Evolutionary conservation across 2,329 filamentous ascomycete genomes (phyloP), one percentile per base, ranked within the genome.

Genomic region (Scedosporium minutisporum): DNA sequence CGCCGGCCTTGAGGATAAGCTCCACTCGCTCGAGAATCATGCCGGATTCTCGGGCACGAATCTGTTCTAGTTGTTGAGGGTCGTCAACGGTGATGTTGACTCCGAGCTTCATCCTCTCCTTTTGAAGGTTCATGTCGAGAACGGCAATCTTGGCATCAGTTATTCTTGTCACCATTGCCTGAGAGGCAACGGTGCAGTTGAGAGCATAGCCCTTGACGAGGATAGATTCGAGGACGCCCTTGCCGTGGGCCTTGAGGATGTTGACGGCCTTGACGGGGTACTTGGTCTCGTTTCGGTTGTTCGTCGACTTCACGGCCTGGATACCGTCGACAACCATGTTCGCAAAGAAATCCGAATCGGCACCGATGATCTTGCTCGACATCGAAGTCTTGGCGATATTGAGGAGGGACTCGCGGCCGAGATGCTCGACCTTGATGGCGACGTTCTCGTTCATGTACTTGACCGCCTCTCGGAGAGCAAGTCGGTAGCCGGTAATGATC

Each of bases 391-490:
- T 97, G 66, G 95, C 95, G 73, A 99, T 97, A 78, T 86, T 97
- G 72, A 97, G 76, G 68, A 99, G 84, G 64, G 91, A 95, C 66
- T 97, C 95, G 65, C 90, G 87, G 64, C 92, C 93, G 62, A 99
- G 84, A 65, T 88, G 86, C 72, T 97, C 93, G 63, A 97, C 93
- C 79, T 96, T 96, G 71, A 91, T 91, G 81, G 91, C 93, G 75
- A 99, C 89, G 75, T 97, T 96, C 77, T 99, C 95, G 78, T 91
- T 93, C 88, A 99, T 96, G 79, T 97, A 99, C 79, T 96, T 96
- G 74, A 99, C 88, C 64, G 95, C 95, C 81, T 99, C 95, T 71
- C 95, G 86, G 68, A 99, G 84, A 65, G 95, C 95, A 71, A 99
- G 85, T 72, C 95, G 86, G 84, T 99, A 99, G 71, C 95, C 95